Conservation (phyloP, 2,329 filamentous ascomycete species). For the Fusarium praegraminearum region DNA sequence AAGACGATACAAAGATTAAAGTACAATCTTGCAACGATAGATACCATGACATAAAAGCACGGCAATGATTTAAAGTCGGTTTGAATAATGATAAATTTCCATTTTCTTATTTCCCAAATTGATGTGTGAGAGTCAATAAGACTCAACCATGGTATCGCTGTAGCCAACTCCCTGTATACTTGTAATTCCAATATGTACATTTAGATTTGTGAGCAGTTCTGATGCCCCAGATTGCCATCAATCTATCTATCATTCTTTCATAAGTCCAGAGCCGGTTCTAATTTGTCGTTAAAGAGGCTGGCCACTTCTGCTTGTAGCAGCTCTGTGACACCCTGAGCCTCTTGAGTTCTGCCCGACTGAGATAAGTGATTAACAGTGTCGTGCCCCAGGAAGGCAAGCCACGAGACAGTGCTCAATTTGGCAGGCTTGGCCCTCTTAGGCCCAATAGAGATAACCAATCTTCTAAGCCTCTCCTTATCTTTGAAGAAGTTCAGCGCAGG, state of each 20-base stretch:
- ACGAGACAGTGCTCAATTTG: slow-evolving; percentile 51
- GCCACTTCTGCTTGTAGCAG: slow-evolving; percentile 55
- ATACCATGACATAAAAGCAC: slow-evolving; percentile 40
- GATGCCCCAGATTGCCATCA: background rate
- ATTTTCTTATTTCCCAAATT: slow-evolving; percentile 12
- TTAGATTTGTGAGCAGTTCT: background rate
- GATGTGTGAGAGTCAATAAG: slow-evolving; percentile 7
- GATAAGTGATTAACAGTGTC: slow-evolving; percentile 62
- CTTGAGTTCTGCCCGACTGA: slow-evolving; percentile 54
- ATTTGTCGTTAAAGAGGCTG: slow-evolving; percentile 44
- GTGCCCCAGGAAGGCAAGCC: slow-evolving; percentile 58
- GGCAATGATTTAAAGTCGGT: slow-evolving; percentile 16
- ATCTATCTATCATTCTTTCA: background rate
- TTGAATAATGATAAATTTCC: slow-evolving; percentile 7
- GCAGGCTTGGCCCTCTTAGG: slow-evolving; percentile 47
- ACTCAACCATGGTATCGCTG: slow-evolving; percentile 31
- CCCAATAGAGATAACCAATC: slow-evolving; percentile 43
- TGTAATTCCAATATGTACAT: slow-evolving; percentile 29
- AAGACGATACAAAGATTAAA: slow-evolving; percentile 28
- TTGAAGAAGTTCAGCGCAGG: slow-evolving; percentile 62
- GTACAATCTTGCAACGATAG: slow-evolving; percentile 27
- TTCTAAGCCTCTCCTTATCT: slow-evolving; percentile 49
- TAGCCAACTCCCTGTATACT: slow-evolving; percentile 17
- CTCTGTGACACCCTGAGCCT: slow-evolving; percentile 57
- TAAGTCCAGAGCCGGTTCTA: slow-evolving; percentile 38